Percentiles rank a stretch among this genome's conserved stretches.
Evolutionary conservation across 192 early-diverging fungal species (phyloP).

Genomic region (Mortierella alpina): DNA sequence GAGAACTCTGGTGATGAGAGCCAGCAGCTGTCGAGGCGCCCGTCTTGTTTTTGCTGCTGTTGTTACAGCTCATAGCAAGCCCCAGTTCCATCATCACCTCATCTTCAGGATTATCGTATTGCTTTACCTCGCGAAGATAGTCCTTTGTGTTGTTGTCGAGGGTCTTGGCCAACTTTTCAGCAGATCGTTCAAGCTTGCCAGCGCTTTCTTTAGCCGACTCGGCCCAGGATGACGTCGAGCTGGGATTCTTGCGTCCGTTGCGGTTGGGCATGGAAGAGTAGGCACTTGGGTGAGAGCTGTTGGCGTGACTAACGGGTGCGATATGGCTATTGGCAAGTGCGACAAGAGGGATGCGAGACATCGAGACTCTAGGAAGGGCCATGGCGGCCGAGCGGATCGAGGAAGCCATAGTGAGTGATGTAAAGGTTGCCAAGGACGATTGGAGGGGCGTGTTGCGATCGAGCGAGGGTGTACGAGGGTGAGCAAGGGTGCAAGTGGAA

Average conservation of each 20-base stretch:
- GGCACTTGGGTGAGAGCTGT: conserved; percentile 13
- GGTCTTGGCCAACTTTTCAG: neutral
- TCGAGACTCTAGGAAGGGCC: conserved; percentile 32
- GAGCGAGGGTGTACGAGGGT: too few species aligned
- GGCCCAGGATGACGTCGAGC: neutral
- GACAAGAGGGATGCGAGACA: conserved; percentile 40
- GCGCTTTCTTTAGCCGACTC: conserved; percentile 16
- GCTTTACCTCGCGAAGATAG: conserved; percentile 48
- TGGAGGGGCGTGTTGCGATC: neutral
- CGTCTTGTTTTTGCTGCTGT: neutral
- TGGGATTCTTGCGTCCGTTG: neutral
- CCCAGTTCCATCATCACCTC: conserved; percentile 32
- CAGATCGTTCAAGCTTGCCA: conserved; percentile 18
- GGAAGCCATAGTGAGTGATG: neutral
- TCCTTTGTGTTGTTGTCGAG: conserved; percentile 12
- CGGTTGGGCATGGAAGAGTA: conserved; percentile 29
- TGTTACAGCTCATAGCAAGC: conserved; percentile 16
- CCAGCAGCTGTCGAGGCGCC: neutral
- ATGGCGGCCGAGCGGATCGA: conserved; percentile 29
- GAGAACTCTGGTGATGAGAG: neutral
- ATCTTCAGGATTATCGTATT: conserved; percentile 35
- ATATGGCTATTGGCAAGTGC: conserved; percentile 24
- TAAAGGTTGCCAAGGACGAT: neutral
- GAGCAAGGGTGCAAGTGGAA: neutral
- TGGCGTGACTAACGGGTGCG: neutral